Conservation (phyloP, 1,284 basidiomycete genomes). For the Sporisorium reilianum region DNA sequence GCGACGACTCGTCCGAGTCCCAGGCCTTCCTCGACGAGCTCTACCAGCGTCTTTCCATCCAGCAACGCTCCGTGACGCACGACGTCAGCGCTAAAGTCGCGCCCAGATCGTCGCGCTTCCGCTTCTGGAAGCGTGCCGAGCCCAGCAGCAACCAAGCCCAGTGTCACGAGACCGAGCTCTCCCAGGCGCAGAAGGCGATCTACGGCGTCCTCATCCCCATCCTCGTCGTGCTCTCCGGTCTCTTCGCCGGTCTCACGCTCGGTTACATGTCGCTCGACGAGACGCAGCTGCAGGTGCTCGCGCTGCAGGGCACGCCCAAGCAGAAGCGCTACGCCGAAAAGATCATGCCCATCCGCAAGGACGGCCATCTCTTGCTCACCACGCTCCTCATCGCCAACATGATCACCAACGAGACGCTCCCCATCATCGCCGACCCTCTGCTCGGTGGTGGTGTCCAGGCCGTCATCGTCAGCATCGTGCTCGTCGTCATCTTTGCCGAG, state of each 20-base stretch:
- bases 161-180: constrained; percentile 32
- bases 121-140: constrained; percentile 41
- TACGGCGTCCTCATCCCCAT: constrained; percentile 73
- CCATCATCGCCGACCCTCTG: constrained; percentile 87
- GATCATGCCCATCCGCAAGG: constrained; percentile 85
- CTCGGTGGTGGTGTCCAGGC: constrained; percentile 85
- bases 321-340: constrained; percentile 84
- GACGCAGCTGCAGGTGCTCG: constrained; percentile 88
- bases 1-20: constrained; percentile 2
- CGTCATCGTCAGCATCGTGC: constrained; percentile 65
- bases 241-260: constrained; percentile 81
- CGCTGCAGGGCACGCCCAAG: constrained; percentile 83
- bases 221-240: constrained; percentile 74
- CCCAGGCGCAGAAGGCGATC: constrained; percentile 44
- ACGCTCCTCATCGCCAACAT: constrained; percentile 69
- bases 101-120: constrained; percentile 15
- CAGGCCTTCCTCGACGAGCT: constrained; percentile 37
- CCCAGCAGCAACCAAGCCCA: constrained; percentile 4
- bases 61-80: constrained; percentile 19
- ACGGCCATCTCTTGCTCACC: constrained; percentile 66
- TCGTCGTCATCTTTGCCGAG: constrained; percentile 79
- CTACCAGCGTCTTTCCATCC: constrained; percentile 28
- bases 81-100: neutral
- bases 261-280: constrained; percentile 95
- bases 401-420: constrained; percentile 75